Evolutionary conservation across 164 flowering plant genomes (phyloP).

Genomic region (Hamamelis virginiana): DNA sequence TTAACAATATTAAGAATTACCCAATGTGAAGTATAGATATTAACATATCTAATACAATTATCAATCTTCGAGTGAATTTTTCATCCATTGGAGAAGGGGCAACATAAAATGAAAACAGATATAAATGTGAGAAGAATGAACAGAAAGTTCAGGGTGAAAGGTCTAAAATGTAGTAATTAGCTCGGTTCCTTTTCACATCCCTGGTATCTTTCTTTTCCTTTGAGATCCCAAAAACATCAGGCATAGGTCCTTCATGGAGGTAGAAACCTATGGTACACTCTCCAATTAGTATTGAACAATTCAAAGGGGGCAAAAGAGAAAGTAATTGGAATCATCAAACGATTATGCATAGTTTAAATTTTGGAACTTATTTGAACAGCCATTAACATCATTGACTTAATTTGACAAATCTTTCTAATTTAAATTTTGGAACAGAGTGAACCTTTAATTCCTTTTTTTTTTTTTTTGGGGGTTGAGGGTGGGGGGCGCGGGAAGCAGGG

Average conservation of each 20-base stretch:
- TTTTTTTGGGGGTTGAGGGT: no score
- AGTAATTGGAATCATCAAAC: no score
- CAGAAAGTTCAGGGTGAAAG: not conserved
- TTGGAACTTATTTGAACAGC: no score
- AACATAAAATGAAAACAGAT: not conserved
- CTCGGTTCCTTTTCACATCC: constrained; percentile 80
- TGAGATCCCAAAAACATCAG: constrained; percentile 72
- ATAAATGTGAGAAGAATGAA: not conserved
- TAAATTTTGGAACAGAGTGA: no score
- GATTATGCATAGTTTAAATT: not conserved
- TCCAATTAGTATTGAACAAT: not conserved
- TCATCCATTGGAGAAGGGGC: not conserved
- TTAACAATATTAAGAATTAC: not conserved
- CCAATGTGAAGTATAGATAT: not conserved
- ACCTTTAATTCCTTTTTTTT: no score
- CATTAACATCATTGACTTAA: no score
- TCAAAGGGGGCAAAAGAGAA: not conserved
- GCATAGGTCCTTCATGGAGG: constrained; percentile 86
- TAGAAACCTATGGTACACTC: constrained; percentile 55
- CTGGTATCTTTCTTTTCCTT: constrained; percentile 86
- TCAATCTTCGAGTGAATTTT: not conserved
- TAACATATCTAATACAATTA: not conserved
- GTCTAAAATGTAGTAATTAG: constrained; percentile 26
- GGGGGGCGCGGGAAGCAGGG: no score
- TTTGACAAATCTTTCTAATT: no score